Evolutionary conservation across 805 yeast genomes (phyloP).

Genomic region (Pichia manshurica): DNA sequence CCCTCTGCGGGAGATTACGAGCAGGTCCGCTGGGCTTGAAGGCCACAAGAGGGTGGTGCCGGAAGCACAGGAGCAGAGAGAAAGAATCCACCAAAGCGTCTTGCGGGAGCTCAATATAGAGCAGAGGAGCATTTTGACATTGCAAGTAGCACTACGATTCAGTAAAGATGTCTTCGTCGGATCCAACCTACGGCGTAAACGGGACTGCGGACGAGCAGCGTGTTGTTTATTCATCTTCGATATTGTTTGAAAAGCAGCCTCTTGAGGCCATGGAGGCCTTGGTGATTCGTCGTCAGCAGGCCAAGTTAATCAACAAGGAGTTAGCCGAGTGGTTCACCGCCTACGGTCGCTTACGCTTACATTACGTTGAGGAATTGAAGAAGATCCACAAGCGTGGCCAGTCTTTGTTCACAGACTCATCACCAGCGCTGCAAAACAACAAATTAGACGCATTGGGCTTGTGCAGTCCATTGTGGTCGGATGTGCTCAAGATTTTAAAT

Average conservation of each 20-base stretch:
- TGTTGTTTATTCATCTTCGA: constrained; percentile 30
- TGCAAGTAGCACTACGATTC: too few species aligned
- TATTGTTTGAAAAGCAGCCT: constrained; percentile 41
- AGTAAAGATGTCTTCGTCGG: too few species aligned
- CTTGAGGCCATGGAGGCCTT: constrained; percentile 55
- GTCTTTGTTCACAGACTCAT: constrained; percentile 31
- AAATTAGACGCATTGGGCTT: constrained; percentile 45
- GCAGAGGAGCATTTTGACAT: too few species aligned
- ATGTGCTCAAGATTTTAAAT: constrained; percentile 35
- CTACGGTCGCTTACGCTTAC: constrained; percentile 41
- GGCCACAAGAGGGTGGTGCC: too few species aligned
- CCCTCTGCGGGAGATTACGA: too few species aligned
- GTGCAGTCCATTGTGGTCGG: constrained; percentile 39
- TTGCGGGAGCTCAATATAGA: too few species aligned
- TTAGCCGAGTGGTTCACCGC: constrained; percentile 58
- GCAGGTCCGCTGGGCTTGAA: too few species aligned
- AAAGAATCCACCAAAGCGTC: too few species aligned
- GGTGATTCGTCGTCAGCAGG: constrained; percentile 49
- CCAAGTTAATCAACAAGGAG: constrained; percentile 51
- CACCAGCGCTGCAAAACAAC: constrained; percentile 40
- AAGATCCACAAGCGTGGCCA: constrained; percentile 32
- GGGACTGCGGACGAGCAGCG: constrained; percentile 20
- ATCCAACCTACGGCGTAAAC: neutral
- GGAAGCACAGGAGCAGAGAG: too few species aligned
- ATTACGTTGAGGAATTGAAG: constrained; percentile 45